These are phyloP conservation scores for Hanseniaspora singularis DNA, from an alignment of 805 yeast species.

Conservation along the genomic window DNA sequence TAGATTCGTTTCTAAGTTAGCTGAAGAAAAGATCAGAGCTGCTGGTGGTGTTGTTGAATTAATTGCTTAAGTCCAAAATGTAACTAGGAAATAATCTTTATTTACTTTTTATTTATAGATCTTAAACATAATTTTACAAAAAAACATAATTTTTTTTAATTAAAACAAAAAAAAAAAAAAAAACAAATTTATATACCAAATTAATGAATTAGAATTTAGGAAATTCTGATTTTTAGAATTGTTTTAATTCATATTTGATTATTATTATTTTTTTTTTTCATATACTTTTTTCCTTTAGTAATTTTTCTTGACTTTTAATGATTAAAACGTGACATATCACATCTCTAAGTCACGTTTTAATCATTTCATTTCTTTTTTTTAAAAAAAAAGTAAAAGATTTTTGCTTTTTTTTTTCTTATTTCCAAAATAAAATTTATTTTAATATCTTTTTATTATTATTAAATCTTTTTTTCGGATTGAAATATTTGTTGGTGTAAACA, in stretches of 20 bases:
- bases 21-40: conserved; percentile 99
- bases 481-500: too few species aligned
- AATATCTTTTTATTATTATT: too few species aligned
- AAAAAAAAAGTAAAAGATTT: too few species aligned
- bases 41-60: conserved; percentile 99
- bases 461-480: too few species aligned
- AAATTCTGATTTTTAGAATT: conserved; percentile 9
- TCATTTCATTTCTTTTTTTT: too few species aligned
- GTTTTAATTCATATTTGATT: not conserved
- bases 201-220: not conserved
- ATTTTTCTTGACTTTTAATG: too few species aligned
- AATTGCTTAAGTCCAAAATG: conserved; percentile 59
- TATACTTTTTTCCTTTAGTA: not conserved
- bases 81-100: conserved; percentile 4
- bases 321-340: too few species aligned
- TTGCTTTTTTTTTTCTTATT: too few species aligned
- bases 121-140: conserved; percentile 7
- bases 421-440: too few species aligned
- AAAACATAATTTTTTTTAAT: not conserved
- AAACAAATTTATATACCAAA: conserved; percentile 11
- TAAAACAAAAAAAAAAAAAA: not conserved
- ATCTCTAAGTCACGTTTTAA: too few species aligned
- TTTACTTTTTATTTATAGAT: conserved; percentile 16
- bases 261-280: not conserved
- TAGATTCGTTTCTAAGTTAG: conserved; percentile 96